A percentile compares a stretch with the other conserved stretches of the same genome.
Conservation (phyloP, 2,329 filamentous ascomycete species). For the Neofusicoccum ribis region DNA sequence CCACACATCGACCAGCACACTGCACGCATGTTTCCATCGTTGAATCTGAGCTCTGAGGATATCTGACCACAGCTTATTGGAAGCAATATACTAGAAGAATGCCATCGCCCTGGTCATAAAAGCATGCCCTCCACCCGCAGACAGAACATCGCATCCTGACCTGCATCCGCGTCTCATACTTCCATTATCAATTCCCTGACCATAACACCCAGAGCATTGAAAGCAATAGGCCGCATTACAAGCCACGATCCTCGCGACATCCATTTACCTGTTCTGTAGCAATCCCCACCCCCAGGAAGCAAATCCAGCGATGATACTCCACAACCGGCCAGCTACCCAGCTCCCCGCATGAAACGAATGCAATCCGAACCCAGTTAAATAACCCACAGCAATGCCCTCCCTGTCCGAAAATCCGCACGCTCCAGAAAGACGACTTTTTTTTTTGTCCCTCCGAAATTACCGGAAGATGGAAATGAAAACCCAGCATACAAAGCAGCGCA, state of each 20-base stretch:
- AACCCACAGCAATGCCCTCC: neutral
- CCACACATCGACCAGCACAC: neutral
- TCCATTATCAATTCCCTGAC: neutral
- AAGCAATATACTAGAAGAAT: neutral
- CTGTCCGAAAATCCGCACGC: neutral
- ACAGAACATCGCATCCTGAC: neutral
- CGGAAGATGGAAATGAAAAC: neutral
- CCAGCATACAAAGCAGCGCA: neutral
- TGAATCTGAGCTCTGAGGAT: neutral
- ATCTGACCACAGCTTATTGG: neutral
- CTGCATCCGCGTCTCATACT: neutral
- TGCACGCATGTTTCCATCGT: neutral
- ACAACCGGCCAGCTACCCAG: neutral
- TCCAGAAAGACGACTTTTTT: neutral
- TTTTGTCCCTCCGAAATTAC: neutral
- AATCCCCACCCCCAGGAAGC: neutral
- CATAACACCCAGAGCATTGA: neutral
- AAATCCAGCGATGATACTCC: slow-evolving; percentile 6
- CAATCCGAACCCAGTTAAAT: neutral
- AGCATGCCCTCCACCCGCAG: neutral
- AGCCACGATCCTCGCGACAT: neutral
- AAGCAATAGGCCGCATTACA: neutral
- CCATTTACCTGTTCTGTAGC: neutral
- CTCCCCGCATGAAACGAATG: neutral
- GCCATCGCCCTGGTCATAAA: neutral